Percentiles rank a stretch among this genome's conserved stretches.
These are phyloP conservation scores for Amoebophrya sp. DNA, from an alignment of 169 alveolate species.

Conservation along the genomic window DNA sequence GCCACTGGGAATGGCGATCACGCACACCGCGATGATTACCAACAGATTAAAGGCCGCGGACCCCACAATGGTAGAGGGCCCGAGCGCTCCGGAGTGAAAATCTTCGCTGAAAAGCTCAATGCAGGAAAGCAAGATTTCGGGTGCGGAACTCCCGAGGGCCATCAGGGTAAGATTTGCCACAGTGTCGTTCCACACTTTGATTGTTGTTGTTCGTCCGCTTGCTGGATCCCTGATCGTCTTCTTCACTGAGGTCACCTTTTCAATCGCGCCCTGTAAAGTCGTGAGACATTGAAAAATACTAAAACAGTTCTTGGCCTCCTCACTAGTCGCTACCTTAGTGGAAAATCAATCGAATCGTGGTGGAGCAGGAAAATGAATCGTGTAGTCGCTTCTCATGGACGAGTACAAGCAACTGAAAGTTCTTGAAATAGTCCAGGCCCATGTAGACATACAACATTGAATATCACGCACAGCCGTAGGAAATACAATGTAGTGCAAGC, in stretches of 20 bases:
- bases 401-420: too few species aligned
- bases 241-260: not conserved
- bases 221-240: not conserved
- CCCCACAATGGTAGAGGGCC: slow-evolving; percentile 54
- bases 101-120: slow-evolving; percentile 52
- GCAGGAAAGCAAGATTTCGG: slow-evolving; percentile 51
- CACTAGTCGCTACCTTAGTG: too few species aligned
- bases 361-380: too few species aligned
- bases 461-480: too few species aligned
- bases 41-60: slow-evolving; percentile 54
- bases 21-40: slow-evolving; percentile 46
- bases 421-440: too few species aligned
- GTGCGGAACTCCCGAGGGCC: slow-evolving; percentile 55
- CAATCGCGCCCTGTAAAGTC: slow-evolving; percentile 8
- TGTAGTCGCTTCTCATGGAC: too few species aligned
- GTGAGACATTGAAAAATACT: too few species aligned
- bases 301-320: too few species aligned
- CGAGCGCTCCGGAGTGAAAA: slow-evolving; percentile 47
- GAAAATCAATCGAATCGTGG: too few species aligned
- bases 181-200: slow-evolving; percentile 57
- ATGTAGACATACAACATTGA: too few species aligned
- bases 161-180: slow-evolving; percentile 56
- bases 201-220: not conserved
- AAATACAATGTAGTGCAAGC: too few species aligned
- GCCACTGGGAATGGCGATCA: slow-evolving; percentile 47